Percentiles rank a stretch among this genome's conserved stretches.
Conservation (phyloP, 1,139 yeast genomes). For the Hyphopichia wangnamkhiaoensis region DNA sequence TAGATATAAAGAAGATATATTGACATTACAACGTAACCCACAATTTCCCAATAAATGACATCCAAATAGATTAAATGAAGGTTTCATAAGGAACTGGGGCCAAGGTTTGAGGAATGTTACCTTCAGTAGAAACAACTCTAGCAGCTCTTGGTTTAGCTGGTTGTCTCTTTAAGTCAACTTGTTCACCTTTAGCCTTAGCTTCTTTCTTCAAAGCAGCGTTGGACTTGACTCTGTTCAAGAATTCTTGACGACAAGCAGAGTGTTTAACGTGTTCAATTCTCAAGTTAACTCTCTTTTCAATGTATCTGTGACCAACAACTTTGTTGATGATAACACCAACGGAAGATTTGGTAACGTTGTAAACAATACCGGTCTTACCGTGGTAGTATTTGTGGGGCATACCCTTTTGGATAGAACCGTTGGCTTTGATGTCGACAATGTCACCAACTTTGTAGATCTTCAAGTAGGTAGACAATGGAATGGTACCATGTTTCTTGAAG, state of each 20-base stretch:
- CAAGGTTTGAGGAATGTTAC: constrained; percentile 91
- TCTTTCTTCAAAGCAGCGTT: constrained; percentile 93
- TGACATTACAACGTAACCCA: constrained; percentile 7
- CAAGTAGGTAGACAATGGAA: constrained; percentile 94
- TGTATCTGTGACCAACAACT: constrained; percentile 98
- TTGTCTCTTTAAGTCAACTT: constrained; percentile 94
- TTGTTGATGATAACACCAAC: constrained; percentile 98
- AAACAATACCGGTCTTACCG: constrained; percentile 99
- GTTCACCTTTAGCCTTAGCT: constrained; percentile 93
- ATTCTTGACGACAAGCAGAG: constrained; percentile 99
- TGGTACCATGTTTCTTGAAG: constrained; percentile 96
- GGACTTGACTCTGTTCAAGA: constrained; percentile 95
- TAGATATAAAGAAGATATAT: constrained; percentile 4
- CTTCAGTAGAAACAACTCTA: constrained; percentile 74
- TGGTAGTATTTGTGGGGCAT: constrained; percentile 99
- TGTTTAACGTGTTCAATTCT: constrained; percentile 99
- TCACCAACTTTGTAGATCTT: constrained; percentile 98
- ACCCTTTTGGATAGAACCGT: constrained; percentile 99
- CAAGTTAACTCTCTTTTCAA: constrained; percentile 97
- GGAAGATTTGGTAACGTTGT: constrained; percentile 97
- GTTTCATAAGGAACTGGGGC: constrained; percentile 99
- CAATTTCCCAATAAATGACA: constrained; percentile 6
- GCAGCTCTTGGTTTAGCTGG: constrained; percentile 97
- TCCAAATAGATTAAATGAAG: constrained; percentile 68
- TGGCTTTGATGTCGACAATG: constrained; percentile 98